Base-by-base conservation (phyloP, 1,284 basidiomycete genomes). In the Naganishia liquefaciens region DNA sequence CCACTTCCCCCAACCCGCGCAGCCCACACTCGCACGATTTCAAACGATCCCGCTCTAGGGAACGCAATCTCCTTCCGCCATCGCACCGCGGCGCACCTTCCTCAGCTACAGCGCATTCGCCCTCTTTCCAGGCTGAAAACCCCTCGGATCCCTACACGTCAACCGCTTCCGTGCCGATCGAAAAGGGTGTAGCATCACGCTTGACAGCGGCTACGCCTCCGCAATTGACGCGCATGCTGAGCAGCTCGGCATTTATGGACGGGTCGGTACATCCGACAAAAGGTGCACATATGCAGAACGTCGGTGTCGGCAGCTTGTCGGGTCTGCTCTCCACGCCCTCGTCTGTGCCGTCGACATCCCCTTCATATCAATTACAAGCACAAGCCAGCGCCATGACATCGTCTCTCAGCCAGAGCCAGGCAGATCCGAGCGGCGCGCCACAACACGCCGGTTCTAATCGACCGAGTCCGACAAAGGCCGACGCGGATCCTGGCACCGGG, bases 101-200 rank as follows among this genome's bases (percentile, higher is more conserved):
- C 21, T 47, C 55, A 13, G n/a, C 46, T 3, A 53, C 60, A 13
- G 55, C 40, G 7, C 50, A 40, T n/a, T 63, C 61, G 1, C 62
- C 65, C 42, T 39, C 58, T 5, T 57, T 61, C 39, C 62, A 54
- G 23, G 54, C 40, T 2, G 50, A 61, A 27, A 42, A 62, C 5
- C 62, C 66, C 25, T 54, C 66, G n/a, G 44, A 67, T 23, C 55
- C 62, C 2, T 27, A 54, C 11, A 63, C 65, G 3, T 53, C 60
- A 2, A 50, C 54, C 21, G 61, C 60, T 3, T 54, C 65, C 5
- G 58, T 63, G 11, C 50, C 61, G 13, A 62, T 54, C 54, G 51
- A 46, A n/a, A 55, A 43, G 27, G 62, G 54, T 11, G 33, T 57
- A 17, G 33, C 58, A 15, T 58, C 62, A 13, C 47, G 54, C n/a